These are phyloP conservation scores for Antarctomyces pellizariae DNA, from an alignment of 495 filamentous ascomycete genomes.

Conservation along the genomic window DNA sequence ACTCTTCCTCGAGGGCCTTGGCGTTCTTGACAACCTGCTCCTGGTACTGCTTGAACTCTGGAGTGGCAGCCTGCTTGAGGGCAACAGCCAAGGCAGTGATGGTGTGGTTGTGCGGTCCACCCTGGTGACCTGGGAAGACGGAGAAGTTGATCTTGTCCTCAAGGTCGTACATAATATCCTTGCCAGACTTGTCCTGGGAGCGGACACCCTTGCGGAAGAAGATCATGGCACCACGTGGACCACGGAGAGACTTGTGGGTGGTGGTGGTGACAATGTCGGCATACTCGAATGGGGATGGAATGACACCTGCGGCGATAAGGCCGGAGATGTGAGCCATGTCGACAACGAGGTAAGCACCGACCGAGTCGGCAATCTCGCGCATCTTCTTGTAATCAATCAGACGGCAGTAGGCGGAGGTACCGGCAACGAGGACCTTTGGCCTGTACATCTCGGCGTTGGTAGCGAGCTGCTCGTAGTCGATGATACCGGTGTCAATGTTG, in stretches of 20 bases:
- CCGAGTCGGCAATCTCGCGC: conserved; percentile 86
- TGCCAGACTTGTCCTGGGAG: conserved; percentile 70
- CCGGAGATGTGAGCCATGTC: conserved; percentile 99
- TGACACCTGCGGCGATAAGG: conserved; percentile 77
- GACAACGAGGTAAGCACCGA: conserved; percentile 82
- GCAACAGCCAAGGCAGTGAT: conserved; percentile 96
- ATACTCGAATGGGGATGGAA: conserved; percentile 80
- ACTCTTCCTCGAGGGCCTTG: conserved; percentile 61
- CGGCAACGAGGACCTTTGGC: conserved; percentile 86
- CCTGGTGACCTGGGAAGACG: conserved; percentile 98
- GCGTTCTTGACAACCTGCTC: conserved; percentile 80
- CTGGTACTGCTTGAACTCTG: conserved; percentile 94
- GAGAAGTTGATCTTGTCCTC: conserved; percentile 96
- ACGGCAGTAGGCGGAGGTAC: conserved; percentile 96
- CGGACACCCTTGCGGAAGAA: conserved; percentile 97
- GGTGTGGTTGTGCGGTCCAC: conserved; percentile 98
- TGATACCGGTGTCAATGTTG: conserved; percentile 78
- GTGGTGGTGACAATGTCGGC: conserved; percentile 97
- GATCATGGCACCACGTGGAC: conserved; percentile 98
- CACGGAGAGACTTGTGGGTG: conserved; percentile 97
- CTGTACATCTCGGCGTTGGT: conserved; percentile 84
- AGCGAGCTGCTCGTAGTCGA: conserved; percentile 88
- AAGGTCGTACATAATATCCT: conserved; percentile 80
- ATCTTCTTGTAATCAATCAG: conserved; percentile 93
- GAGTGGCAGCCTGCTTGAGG: conserved; percentile 77